These are phyloP conservation scores for Backusella mclennaniae DNA, from an alignment of 192 early-diverging fungal species.

Conservation along the genomic window DNA sequence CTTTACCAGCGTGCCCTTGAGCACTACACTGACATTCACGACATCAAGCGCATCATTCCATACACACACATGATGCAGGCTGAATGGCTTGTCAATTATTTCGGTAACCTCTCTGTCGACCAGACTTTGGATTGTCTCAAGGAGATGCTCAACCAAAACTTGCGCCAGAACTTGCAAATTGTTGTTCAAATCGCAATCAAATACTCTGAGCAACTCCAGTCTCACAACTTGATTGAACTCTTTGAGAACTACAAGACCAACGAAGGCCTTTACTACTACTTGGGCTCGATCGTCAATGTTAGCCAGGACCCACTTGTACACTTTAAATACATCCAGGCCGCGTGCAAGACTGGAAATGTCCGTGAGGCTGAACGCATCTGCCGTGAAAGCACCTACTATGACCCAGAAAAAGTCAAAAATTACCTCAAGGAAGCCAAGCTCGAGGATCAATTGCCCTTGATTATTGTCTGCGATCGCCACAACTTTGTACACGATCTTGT, in stretches of 20 bases:
- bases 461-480: conserved; percentile 98
- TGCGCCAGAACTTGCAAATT: conserved; percentile 94
- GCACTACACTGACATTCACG: conserved; percentile 94
- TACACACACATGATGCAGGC: conserved; percentile 82
- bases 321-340: conserved; percentile 99
- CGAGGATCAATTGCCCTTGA: conserved; percentile 93
- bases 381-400: conserved; percentile 95
- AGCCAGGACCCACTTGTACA: conserved; percentile 93
- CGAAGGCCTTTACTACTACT: conserved; percentile 96
- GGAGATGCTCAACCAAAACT: conserved; percentile 91
- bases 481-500: conserved; percentile 98
- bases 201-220: conserved; percentile 93
- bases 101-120: conserved; percentile 95
- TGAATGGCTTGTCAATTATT: conserved; percentile 95
- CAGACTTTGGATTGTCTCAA: conserved; percentile 91
- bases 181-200: conserved; percentile 95
- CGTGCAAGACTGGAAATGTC: conserved; percentile 86
- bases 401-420: conserved; percentile 98
- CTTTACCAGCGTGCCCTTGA: conserved; percentile 95
- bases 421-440: conserved; percentile 98
- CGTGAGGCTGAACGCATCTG: conserved; percentile 98
- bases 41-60: conserved; percentile 94
- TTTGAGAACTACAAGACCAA: conserved; percentile 91
- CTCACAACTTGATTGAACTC: conserved; percentile 85
- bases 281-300: conserved; percentile 95